Conservation (phyloP, 805 yeast genomes). For the Candida qinlingensis region DNA sequence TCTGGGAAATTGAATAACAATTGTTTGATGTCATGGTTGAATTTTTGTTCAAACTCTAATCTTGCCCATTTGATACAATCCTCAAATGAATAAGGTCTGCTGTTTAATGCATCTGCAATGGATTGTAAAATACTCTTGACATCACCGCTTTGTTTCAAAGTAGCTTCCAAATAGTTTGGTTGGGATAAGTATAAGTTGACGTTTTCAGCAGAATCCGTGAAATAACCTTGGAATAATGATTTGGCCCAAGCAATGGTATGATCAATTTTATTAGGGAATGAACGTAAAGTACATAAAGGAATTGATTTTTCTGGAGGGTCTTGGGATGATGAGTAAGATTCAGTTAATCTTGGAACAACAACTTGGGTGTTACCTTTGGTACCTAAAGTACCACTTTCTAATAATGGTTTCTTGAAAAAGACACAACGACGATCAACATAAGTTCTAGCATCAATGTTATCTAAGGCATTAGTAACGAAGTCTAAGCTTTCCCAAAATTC, state of each 20-base stretch:
- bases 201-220: conserved; percentile 86
- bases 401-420: conserved; percentile 80
- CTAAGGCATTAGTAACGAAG: conserved; percentile 93
- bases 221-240: conserved; percentile 86
- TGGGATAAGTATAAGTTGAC: conserved; percentile 88
- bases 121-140: conserved; percentile 81
- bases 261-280: conserved; percentile 97
- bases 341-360: conserved; percentile 88
- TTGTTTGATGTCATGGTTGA: conserved; percentile 81
- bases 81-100: conserved; percentile 85
- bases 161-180: conserved; percentile 87
- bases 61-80: conserved; percentile 97
- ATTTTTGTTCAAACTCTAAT: conserved; percentile 78
- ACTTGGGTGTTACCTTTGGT: conserved; percentile 99
- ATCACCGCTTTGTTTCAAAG: conserved; percentile 88
- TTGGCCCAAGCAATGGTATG: conserved; percentile 99
- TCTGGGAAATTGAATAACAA: conserved; percentile 90
- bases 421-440: conserved; percentile 97
- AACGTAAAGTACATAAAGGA: conserved; percentile 94
- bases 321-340: conserved; percentile 91
- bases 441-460: conserved; percentile 96
- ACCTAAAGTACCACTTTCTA: conserved; percentile 97
- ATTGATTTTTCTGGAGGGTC: conserved; percentile 99
- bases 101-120: conserved; percentile 66
- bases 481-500: conserved; percentile 80